These are phyloP conservation scores for Aspergillus nidulans DNA, from an alignment of 495 filamentous ascomycete genomes.

Conservation along the genomic window DNA sequence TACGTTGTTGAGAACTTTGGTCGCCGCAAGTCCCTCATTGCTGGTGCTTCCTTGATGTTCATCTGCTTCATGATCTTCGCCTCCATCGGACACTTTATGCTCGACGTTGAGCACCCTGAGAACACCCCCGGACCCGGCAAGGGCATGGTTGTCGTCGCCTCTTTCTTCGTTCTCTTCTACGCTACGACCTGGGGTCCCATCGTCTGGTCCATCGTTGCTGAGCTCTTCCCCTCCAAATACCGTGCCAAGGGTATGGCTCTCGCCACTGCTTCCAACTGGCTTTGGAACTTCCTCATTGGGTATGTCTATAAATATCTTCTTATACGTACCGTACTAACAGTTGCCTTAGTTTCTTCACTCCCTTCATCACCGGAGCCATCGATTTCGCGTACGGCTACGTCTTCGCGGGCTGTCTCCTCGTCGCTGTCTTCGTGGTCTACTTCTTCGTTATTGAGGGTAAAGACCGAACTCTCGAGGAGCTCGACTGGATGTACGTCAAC, in stretches of 20 bases:
- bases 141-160: slow-evolving; percentile 71
- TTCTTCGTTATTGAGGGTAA: slow-evolving; percentile 68
- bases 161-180: slow-evolving; percentile 51
- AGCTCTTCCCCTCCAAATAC: slow-evolving; percentile 74
- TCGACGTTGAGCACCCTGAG: slow-evolving; percentile 50
- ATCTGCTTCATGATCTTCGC: slow-evolving; percentile 68
- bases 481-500: slow-evolving; percentile 78
- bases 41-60: slow-evolving; percentile 64
- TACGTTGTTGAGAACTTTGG: slow-evolving; percentile 69
- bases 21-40: slow-evolving; percentile 62
- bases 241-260: slow-evolving; percentile 70
- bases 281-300: slow-evolving; percentile 79
- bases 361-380: slow-evolving; percentile 65
- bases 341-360: slow-evolving; percentile 59
- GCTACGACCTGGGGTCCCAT: slow-evolving; percentile 79
- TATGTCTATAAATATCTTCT: not conserved
- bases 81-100: slow-evolving; percentile 59
- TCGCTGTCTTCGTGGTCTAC: slow-evolving; percentile 59
- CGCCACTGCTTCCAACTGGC: slow-evolving; percentile 78
- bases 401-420: slow-evolving; percentile 65
- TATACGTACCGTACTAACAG: not conserved
- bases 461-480: slow-evolving; percentile 66
- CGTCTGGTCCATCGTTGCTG: slow-evolving; percentile 73
- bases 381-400: slow-evolving; percentile 73
- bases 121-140: slow-evolving; percentile 60